Percentiles rank a stretch among this genome's conserved stretches.
Evolutionary conservation across 768 basidiomycete species (phyloP).

Genomic region (Tulasnella sp.): DNA sequence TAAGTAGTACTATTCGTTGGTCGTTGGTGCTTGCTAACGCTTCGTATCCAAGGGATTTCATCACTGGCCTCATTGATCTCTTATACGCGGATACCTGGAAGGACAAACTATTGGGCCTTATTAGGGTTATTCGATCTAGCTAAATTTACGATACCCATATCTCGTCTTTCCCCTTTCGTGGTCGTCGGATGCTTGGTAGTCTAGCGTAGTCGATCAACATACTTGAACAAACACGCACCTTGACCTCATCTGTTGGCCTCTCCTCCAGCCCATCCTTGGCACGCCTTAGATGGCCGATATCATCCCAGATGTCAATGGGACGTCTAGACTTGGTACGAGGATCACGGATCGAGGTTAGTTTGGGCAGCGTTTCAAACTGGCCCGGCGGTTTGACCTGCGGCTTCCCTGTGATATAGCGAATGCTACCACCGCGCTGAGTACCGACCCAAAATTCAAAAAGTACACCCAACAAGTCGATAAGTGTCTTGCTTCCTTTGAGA

Average conservation of each 20-base stretch:
- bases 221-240: too few species aligned
- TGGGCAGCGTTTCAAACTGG: neutral
- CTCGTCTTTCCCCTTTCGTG: too few species aligned
- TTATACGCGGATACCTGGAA: conserved; percentile 39
- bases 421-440: conserved; percentile 7
- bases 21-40: neutral
- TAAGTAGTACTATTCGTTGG: conserved; percentile 29
- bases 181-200: too few species aligned
- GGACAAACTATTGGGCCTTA: conserved; percentile 17
- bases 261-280: too few species aligned
- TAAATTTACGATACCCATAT: too few species aligned
- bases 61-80: conserved; percentile 37
- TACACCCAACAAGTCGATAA: conserved; percentile 86
- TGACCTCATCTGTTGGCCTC: too few species aligned
- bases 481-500: conserved; percentile 85
- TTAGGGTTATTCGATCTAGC: conserved; percentile 7
- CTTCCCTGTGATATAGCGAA: neutral
- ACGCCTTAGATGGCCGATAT: too few species aligned
- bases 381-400: neutral
- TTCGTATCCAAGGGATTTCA: conserved; percentile 34
- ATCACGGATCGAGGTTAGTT: neutral
- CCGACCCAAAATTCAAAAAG: conserved; percentile 88
- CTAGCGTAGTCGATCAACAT: too few species aligned
- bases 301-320: too few species aligned
- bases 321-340: neutral